These are phyloP conservation scores for Tricholomella constricta DNA, from an alignment of 768 basidiomycete species.

Conservation along the genomic window DNA sequence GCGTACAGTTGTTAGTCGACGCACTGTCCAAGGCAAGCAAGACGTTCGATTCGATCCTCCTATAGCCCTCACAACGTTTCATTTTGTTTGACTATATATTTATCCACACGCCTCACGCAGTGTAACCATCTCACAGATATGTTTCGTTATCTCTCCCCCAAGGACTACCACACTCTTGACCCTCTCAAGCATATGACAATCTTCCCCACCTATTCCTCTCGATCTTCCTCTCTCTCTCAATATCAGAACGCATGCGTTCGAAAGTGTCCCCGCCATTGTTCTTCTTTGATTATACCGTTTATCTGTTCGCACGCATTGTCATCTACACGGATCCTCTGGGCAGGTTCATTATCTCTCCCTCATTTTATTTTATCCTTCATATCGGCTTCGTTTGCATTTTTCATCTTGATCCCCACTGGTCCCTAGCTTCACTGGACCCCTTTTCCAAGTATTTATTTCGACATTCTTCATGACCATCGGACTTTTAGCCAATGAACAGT, in stretches of 20 bases:
- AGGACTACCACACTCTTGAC: constrained; percentile 20
- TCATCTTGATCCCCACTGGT: background rate
- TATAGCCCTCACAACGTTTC: constrained; percentile 12
- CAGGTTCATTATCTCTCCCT: constrained; percentile 13
- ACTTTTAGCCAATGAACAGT: constrained; percentile 11
- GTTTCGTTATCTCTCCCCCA: constrained; percentile 22
- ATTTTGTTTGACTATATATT: constrained; percentile 23
- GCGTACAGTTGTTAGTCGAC: background rate
- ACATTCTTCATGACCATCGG: constrained; percentile 11
- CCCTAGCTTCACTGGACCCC: constrained; percentile 4
- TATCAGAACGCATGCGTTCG: constrained; percentile 2
- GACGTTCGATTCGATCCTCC: background rate
- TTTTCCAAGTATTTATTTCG: constrained; percentile 7
- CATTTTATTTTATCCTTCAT: background rate
- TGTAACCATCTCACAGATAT: constrained; percentile 24
- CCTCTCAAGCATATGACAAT: constrained; percentile 13
- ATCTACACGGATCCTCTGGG: constrained; percentile 16
- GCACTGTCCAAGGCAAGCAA: constrained; percentile 9
- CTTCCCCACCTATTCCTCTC: constrained; percentile 12
- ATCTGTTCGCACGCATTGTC: background rate
- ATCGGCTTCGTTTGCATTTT: background rate
- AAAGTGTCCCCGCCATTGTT: background rate
- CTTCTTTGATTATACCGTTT: background rate
- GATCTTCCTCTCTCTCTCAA: constrained; percentile 7
- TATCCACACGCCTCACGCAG: constrained; percentile 22